Evolutionary conservation across 306 rosid genomes (phyloP).

Genomic region (Cucumis cinereus): DNA sequence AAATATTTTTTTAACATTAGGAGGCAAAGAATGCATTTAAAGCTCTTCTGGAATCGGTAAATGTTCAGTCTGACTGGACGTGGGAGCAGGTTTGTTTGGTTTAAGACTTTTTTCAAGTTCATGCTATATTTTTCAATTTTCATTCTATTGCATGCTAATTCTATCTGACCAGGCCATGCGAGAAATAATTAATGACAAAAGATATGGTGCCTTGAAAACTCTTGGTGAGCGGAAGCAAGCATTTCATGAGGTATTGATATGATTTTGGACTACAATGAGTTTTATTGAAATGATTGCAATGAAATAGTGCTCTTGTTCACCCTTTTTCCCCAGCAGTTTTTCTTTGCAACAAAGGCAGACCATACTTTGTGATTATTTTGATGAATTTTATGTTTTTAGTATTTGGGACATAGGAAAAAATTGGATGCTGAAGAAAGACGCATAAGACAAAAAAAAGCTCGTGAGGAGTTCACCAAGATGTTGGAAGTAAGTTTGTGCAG

Average conservation of each 20-base stretch:
- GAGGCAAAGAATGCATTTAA: constrained; percentile 96
- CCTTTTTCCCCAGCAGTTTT: not conserved
- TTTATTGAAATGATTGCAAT: not conserved
- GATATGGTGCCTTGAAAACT: constrained; percentile 87
- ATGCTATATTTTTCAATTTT: not conserved
- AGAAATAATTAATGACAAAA: constrained; percentile 84
- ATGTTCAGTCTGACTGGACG: constrained; percentile 96
- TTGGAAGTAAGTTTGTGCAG: constrained; percentile 60
- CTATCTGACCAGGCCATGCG: constrained; percentile 67
- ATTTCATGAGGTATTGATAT: constrained; percentile 76
- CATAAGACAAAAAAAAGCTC: constrained; percentile 83
- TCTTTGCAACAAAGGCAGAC: not conserved
- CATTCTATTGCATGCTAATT: constrained; percentile 13
- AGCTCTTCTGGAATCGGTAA: constrained; percentile 77
- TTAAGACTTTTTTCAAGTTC: not conserved
- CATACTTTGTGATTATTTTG: constrained; percentile 1
- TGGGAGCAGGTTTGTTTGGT: constrained; percentile 85
- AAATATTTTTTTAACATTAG: constrained; percentile 18
- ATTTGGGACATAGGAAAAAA: constrained; percentile 94
- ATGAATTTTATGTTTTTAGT: constrained; percentile 33
- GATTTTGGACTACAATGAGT: constrained; percentile 9
- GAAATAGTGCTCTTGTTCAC: not conserved
- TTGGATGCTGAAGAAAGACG: constrained; percentile 98
- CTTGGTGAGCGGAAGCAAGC: constrained; percentile 99
- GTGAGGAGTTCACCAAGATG: constrained; percentile 94